Conservation (phyloP, 2,329 filamentous ascomycete genomes). For the Drechslerella stenobrocha region DNA sequence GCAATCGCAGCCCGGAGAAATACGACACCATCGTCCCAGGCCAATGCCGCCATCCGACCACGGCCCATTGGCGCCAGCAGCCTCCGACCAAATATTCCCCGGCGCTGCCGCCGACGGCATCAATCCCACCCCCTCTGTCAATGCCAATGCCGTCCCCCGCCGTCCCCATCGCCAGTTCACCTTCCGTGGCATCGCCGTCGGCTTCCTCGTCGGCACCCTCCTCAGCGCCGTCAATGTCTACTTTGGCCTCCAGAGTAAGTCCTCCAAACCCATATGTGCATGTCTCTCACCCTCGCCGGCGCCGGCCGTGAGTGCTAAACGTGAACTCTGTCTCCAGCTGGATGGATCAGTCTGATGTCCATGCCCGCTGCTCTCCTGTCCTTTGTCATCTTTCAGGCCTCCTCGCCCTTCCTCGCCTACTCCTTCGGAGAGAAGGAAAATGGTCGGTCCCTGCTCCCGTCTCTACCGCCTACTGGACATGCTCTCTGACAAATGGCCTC, state of each 20-base stretch:
- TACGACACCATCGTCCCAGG: too few relatives aligned
- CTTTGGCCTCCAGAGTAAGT: slow-evolving; percentile 84
- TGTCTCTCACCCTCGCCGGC: too few relatives aligned
- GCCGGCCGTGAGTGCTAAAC: slow-evolving; percentile 58
- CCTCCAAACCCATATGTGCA: too few relatives aligned
- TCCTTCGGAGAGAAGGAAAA: slow-evolving; percentile 96
- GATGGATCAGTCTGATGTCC: slow-evolving; percentile 84
- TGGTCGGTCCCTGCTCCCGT: slow-evolving; percentile 47
- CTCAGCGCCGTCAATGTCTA: slow-evolving; percentile 99
- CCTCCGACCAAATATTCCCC: slow-evolving; percentile 1
- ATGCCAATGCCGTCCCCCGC: not conserved
- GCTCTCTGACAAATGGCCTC: too few relatives aligned
- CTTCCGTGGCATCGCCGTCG: slow-evolving; percentile 74
- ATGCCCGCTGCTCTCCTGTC: slow-evolving; percentile 95
- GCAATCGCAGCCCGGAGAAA: not conserved
- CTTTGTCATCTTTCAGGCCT: slow-evolving; percentile 85
- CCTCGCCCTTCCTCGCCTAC: slow-evolving; percentile 71
- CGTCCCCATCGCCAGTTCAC: slow-evolving; percentile 66
- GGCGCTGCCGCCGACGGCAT: slow-evolving; percentile 5
- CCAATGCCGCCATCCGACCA: too few relatives aligned
- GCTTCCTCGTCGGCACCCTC: slow-evolving; percentile 79
- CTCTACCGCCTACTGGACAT: not conserved
- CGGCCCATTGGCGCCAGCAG: too few relatives aligned
- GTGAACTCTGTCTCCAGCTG: slow-evolving; percentile 54
- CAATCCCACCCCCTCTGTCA: not conserved